Conservation (phyloP, 2,329 filamentous ascomycete genomes). For the Arthrobotrys sphaeroides region DNA sequence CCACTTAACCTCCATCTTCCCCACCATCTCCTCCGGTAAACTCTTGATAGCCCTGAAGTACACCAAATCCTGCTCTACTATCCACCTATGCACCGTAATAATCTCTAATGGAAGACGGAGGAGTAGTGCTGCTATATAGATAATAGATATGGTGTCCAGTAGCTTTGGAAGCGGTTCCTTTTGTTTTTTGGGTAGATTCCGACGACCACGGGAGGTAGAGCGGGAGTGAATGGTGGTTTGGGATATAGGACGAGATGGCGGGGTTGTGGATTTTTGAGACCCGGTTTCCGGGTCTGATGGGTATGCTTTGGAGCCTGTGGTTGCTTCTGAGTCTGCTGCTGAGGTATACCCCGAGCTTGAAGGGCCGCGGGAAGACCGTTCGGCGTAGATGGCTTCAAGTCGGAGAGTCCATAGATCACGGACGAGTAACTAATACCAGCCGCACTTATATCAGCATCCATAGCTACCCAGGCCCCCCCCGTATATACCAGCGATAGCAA, state of each 20-base stretch:
- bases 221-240: slow-evolving; percentile 33
- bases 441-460: slow-evolving; percentile 36
- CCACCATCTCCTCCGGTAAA: slow-evolving; percentile 72
- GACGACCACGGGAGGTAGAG: slow-evolving; percentile 61
- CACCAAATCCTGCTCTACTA: slow-evolving; percentile 72
- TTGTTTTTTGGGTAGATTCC: slow-evolving; percentile 59
- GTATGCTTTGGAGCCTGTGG: slow-evolving; percentile 54
- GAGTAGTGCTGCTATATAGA: slow-evolving; percentile 80
- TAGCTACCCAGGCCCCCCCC: no score
- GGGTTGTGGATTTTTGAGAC: slow-evolving; percentile 14
- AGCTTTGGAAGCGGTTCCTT: slow-evolving; percentile 69
- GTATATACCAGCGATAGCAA: background rate
- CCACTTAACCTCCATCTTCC: slow-evolving; percentile 71
- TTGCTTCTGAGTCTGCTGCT: slow-evolving; percentile 59
- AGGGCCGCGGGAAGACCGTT: slow-evolving; percentile 39
- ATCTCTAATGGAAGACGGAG: slow-evolving; percentile 79
- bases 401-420: slow-evolving; percentile 86
- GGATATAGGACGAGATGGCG: slow-evolving; percentile 8
- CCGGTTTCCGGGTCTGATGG: slow-evolving; percentile 19
- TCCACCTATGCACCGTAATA: slow-evolving; percentile 77
- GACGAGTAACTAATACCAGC: slow-evolving; percentile 66
- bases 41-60: slow-evolving; percentile 73
- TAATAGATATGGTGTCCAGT: slow-evolving; percentile 78
- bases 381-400: slow-evolving; percentile 67
- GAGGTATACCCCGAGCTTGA: slow-evolving; percentile 46